These are phyloP conservation scores for Fraxinus dipetala DNA, from an alignment of 305 asterid genomes.

Conservation along the genomic window DNA sequence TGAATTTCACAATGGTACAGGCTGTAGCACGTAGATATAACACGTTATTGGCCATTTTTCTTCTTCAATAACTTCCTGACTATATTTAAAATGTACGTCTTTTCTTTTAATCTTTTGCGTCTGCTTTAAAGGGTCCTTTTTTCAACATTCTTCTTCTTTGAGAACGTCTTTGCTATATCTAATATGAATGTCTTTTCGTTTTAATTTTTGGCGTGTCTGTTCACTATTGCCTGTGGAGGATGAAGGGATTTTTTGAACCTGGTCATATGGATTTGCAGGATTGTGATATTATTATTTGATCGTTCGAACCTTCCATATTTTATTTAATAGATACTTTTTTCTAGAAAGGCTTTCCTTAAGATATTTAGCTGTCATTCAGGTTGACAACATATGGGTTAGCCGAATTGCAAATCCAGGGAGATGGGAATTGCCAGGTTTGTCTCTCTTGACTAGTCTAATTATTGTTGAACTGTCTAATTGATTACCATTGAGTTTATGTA, in stretches of 20 bases:
- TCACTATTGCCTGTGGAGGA: neutral
- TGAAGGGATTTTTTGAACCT: neutral
- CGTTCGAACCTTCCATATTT: neutral
- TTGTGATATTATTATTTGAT: slow-evolving; percentile 6
- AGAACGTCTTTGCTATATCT: neutral
- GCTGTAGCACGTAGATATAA: too few relatives aligned
- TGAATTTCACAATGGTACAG: too few relatives aligned
- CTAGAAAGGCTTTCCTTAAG: slow-evolving; percentile 21
- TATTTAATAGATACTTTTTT: neutral
- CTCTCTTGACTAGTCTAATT: slow-evolving; percentile 17
- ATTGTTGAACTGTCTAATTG: neutral
- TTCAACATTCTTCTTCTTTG: neutral
- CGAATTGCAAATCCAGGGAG: slow-evolving; percentile 89
- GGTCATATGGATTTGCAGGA: neutral
- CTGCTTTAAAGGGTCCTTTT: neutral
- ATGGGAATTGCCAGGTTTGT: slow-evolving; percentile 95
- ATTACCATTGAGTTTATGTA: neutral
- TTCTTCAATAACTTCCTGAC: neutral
- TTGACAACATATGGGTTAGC: slow-evolving; percentile 68
- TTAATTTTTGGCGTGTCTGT: neutral
- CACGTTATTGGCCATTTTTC: neutral
- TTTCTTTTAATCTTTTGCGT: neutral
- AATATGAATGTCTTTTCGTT: neutral
- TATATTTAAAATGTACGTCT: neutral
- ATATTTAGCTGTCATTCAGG: slow-evolving; percentile 47